A percentile compares a stretch with the other conserved stretches of the same genome.
Evolutionary conservation across 2,329 filamentous ascomycete genomes (phyloP).

Genomic region (Achaetomium macrosporum): DNA sequence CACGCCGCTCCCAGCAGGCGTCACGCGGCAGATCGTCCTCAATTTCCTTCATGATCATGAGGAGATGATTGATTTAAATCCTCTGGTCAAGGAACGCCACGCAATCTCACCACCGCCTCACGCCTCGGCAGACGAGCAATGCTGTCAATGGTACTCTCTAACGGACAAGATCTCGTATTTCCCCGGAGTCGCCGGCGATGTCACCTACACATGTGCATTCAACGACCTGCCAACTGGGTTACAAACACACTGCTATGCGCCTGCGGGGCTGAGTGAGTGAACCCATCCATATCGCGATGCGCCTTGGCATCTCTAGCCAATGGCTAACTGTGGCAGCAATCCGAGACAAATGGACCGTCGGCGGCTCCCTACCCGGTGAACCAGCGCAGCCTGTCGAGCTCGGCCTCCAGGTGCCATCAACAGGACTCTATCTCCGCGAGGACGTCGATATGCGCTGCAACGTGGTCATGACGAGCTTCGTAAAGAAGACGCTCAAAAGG

Average conservation of each 20-base stretch:
- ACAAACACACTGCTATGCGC: constrained; percentile 79
- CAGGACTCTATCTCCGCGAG: constrained; percentile 76
- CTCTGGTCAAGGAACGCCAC: constrained; percentile 67
- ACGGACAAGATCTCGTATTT: constrained; percentile 73
- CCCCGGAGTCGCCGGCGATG: constrained; percentile 61
- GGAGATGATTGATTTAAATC: constrained; percentile 85
- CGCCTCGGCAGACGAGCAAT: constrained; percentile 63
- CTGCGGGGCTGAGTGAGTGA: constrained; percentile 55
- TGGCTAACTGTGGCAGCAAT: constrained; percentile 36
- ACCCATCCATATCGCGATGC: not conserved
- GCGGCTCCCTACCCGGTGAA: constrained; percentile 66
- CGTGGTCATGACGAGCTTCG: constrained; percentile 66
- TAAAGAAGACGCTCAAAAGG: constrained; percentile 76
- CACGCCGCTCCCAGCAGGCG: constrained; percentile 65
- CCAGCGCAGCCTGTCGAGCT: constrained; percentile 59
- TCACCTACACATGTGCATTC: constrained; percentile 77
- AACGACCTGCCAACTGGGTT: constrained; percentile 66
- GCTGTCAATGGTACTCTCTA: constrained; percentile 71
- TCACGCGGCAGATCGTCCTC: constrained; percentile 65
- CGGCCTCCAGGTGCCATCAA: constrained; percentile 57
- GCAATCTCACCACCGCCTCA: constrained; percentile 61
- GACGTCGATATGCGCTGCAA: constrained; percentile 81
- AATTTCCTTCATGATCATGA: constrained; percentile 70
- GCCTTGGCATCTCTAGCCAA: not conserved
- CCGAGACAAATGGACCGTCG: constrained; percentile 69